Evolutionary conservation across 1,284 basidiomycete genomes (phyloP), one percentile per base, ranked within the genome.

Genomic region (Bondarzewia mesenterica): DNA sequence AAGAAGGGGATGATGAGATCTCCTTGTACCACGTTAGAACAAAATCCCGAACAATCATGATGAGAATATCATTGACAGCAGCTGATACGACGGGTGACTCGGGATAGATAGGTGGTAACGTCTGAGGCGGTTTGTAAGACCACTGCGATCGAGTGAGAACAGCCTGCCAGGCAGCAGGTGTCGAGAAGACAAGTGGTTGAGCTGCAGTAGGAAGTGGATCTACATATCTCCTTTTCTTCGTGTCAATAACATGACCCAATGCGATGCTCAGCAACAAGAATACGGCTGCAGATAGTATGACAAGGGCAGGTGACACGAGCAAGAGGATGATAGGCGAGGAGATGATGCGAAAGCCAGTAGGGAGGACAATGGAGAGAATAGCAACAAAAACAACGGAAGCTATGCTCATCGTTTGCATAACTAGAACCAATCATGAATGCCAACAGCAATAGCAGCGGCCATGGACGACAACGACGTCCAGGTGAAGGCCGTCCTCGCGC

Each of bases 141-240:
- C 91, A 94, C 61, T 85, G 79, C 7, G 85, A 86, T 22, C 89
- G 79, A 37, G 80, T 92, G 40, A 89, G 72, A 37, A 90, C 84
- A 1, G 84, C 89, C 59, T 92, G 86, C 91, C 91, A 94, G 37
- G 91, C 90, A 47, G 92, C 90, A 12, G 89, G 87, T 1, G 89
- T 91, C 6, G 89, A 89, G 68, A 94, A 93, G 2, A 78, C 75
- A 42, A 93, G 72, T 0, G 86, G 85, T 32, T 78, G 74, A 10
- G 87, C 79, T 1, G 82, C 78, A 49, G 66, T 64, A 14, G 67
- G 65, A 21, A 80, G 66, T 32, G 64, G 63, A 48, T 71, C 70
- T 14, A 52, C 56, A 16, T 57, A 51, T 1, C 56, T 53, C 15
- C 63, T 58, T 36, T 61, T 60, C 25, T 62, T 71, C 12, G 67